A percentile compares a stretch with the other conserved stretches of the same genome.
Conservation (phyloP, 495 filamentous ascomycete species). For the Talaromyces trachyspermus region DNA sequence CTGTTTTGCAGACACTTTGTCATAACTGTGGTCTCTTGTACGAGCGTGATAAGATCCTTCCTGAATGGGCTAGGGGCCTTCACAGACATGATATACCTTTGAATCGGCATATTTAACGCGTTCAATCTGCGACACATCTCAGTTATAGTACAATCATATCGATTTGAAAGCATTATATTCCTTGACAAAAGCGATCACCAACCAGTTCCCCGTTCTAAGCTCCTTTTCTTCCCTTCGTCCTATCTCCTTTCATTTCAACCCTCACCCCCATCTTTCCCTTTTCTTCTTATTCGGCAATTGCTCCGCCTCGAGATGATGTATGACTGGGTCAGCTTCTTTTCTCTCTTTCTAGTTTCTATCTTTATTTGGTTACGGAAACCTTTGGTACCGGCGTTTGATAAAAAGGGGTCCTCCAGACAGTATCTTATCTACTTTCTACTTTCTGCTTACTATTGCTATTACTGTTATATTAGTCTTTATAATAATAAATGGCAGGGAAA, state of each 20-base stretch:
- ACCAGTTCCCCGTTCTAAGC: background rate
- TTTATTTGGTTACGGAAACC: background rate
- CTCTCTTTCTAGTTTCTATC: background rate
- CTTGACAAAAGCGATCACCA: no score
- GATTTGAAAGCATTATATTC: background rate
- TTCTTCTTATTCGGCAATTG: background rate
- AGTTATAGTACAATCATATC: no score
- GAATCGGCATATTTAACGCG: conserved; percentile 17
- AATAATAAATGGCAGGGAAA: no score
- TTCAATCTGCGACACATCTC: conserved; percentile 6
- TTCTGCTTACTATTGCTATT: no score
- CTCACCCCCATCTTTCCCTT: background rate
- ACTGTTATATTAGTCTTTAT: no score
- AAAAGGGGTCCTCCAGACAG: background rate
- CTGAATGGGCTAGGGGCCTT: conserved; percentile 75
- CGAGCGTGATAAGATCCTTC: conserved; percentile 77
- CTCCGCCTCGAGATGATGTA: background rate
- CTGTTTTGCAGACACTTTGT: conserved; percentile 69
- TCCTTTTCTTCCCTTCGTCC: background rate
- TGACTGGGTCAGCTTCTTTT: conserved; percentile 6
- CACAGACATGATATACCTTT: conserved; percentile 52
- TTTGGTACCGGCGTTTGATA: conserved; percentile 3
- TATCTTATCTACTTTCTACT: background rate
- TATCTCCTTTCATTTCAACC: background rate
- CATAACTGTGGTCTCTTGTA: conserved; percentile 87